Conservation (phyloP, 352 stramenopile species). For the Peronospora tabacina region DNA sequence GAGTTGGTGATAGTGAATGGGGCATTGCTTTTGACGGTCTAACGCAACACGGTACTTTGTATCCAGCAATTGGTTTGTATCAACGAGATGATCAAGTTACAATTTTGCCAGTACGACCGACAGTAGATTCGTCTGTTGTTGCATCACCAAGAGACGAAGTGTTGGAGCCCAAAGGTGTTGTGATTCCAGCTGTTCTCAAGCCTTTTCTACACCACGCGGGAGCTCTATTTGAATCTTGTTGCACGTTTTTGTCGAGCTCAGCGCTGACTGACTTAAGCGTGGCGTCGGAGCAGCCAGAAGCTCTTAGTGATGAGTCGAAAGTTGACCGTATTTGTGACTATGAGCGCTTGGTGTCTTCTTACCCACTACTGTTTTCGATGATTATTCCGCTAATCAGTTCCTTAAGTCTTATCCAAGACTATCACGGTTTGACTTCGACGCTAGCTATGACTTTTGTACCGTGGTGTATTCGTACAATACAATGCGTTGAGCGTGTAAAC, state of each 20-base stretch:
- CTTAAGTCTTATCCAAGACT: constrained; percentile 55
- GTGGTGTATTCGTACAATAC: constrained; percentile 62
- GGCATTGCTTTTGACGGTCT: constrained; percentile 84
- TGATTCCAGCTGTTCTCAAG: constrained; percentile 62
- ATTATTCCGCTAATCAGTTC: constrained; percentile 60
- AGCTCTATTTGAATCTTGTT: constrained; percentile 48
- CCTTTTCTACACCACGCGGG: constrained; percentile 67
- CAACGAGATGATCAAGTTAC: constrained; percentile 86
- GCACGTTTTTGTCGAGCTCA: constrained; percentile 37
- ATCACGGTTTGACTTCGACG: constrained; percentile 55
- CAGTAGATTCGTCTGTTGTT: constrained; percentile 26
- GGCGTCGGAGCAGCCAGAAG: constrained; percentile 16
- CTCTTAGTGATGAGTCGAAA: constrained; percentile 15
- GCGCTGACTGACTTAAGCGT: constrained; percentile 22
- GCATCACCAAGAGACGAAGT: constrained; percentile 19
- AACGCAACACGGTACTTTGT: constrained; percentile 82
- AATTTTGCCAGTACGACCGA: constrained; percentile 59
- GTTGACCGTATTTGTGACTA: constrained; percentile 17
- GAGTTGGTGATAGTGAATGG: constrained; percentile 83
- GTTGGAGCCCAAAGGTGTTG: constrained; percentile 30
- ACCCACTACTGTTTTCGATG: constrained; percentile 55
- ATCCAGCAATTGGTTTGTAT: constrained; percentile 83
- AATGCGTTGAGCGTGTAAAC: constrained; percentile 58
- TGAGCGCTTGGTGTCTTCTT: constrained; percentile 29
- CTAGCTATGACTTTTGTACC: constrained; percentile 71